phyloP scores from a whole-genome alignment of 2,329 filamentous ascomycete species.

The Peltaster fructicola region DNA sequence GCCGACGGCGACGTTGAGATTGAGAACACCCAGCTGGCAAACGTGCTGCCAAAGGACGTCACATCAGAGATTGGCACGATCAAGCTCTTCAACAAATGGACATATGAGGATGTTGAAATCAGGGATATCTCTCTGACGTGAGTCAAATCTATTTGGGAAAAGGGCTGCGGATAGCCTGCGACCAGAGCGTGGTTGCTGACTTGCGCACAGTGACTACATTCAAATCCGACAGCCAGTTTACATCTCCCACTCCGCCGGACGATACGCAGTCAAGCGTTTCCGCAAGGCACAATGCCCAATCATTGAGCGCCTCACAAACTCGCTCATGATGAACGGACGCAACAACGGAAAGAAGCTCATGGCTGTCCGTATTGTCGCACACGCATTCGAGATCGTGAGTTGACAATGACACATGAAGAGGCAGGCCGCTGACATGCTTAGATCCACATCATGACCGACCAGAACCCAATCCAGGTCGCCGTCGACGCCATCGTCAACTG shows the following conservation, averaged over 20 bases:
- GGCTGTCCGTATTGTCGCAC: slow-evolving; percentile 97
- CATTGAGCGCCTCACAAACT: slow-evolving; percentile 99
- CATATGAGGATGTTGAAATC: slow-evolving; percentile 98
- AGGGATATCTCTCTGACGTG: slow-evolving; percentile 99
- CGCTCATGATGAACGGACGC: slow-evolving; percentile 99
- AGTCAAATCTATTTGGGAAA: slow-evolving; percentile 21
- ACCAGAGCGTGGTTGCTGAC: too few relatives aligned
- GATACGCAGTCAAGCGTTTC: slow-evolving; percentile 99
- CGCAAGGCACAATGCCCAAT: slow-evolving; percentile 99
- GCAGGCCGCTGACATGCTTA: slow-evolving; percentile 22
- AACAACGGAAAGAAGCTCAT: slow-evolving; percentile 99
- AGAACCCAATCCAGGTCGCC: slow-evolving; percentile 99
- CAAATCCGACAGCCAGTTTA: slow-evolving; percentile 99
- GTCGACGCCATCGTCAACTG: slow-evolving; percentile 99
- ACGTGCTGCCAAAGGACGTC: slow-evolving; percentile 85
- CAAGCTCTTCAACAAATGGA: slow-evolving; percentile 98
- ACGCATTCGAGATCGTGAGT: slow-evolving; percentile 98
- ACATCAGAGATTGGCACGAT: slow-evolving; percentile 73
- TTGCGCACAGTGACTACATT: slow-evolving; percentile 82
- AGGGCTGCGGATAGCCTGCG: slow-evolving; percentile 4
- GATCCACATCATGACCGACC: slow-evolving; percentile 99
- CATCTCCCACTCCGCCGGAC: slow-evolving; percentile 94
- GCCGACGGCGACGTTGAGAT: slow-evolving; percentile 97
- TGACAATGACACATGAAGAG: slow-evolving; percentile 3
- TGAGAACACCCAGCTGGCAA: slow-evolving; percentile 64